Base-by-base conservation (phyloP, 257 asterid genomes). In the Lithospermum erythrorhizon region DNA sequence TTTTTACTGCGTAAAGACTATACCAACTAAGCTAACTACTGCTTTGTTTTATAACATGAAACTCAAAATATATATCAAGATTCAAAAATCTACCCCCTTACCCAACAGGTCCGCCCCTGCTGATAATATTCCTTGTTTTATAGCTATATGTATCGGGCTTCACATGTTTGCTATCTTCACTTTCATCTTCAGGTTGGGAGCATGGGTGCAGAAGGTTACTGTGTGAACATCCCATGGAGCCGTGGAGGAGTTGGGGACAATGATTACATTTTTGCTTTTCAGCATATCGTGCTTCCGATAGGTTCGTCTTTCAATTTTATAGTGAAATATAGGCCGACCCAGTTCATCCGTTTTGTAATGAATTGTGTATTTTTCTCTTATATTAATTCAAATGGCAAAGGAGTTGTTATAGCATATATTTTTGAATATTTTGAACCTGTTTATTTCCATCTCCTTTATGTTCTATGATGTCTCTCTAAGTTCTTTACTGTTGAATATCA, bases 181-280 rank as follows among this genome's bases (percentile, higher is more conserved):
- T 55, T 32, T 6, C 19, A 64, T 68, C 59, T 71, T 76, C 84
- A 93, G 98, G 87, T 89, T 74, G 98, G 98, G 71, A 66, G 78
- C 35, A 82, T 79, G 85, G 96, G 87, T 52, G 98, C 97, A 5
- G 91, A 89, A 81, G 98, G 98, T 69, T 89, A 78, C 69, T 88
- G 98, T 76, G 95, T 93, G 48, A 93, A 93, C 79, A 68, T 89
- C 73, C 98, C 97, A 58, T 89, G 98, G 98, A 81, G 88, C 66
- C 70, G 87, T 37, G 94, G 94, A 58, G 98, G 98, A 74, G 95
- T 93, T 76, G 95, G 97, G 21, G 97, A 93, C 79, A 84, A 83
- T 70, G 98, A 93, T 79, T 93, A 93, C 72, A 57, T 89, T 60
- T 86, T 82, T 76, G 97, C 97, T 68, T 93, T 93, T 81, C 90